Evolutionary conservation across 192 early-diverging fungal genomes (phyloP).

Genomic region (Diversispora epigaea): DNA sequence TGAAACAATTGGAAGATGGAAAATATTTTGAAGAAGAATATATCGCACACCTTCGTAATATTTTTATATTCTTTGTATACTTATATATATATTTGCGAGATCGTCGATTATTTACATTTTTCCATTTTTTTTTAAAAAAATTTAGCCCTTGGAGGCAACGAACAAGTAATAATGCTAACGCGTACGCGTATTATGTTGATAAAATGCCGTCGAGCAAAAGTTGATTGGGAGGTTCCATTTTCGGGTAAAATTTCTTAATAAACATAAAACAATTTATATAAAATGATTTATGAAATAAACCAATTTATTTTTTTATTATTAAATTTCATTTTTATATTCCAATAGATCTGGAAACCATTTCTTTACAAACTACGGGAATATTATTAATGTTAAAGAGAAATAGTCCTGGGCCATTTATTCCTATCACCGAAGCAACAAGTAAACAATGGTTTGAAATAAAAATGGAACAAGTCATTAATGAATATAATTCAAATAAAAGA

Average conservation of each 20-base stretch:
- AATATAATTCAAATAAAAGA: conserved; percentile 47
- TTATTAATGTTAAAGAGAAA: conserved; percentile 63
- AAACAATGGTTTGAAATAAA: conserved; percentile 69
- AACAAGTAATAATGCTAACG: conserved; percentile 84
- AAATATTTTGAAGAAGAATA: conserved; percentile 81
- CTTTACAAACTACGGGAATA: conserved; percentile 69
- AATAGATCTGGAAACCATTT: conserved; percentile 65
- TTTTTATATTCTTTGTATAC: conserved; percentile 7
- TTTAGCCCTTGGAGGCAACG: conserved; percentile 69
- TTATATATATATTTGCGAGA: not conserved
- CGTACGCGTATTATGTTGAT: conserved; percentile 75
- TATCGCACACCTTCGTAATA: conserved; percentile 69
- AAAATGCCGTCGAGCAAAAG: conserved; percentile 62
- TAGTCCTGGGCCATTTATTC: conserved; percentile 66
- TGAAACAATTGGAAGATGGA: conserved; percentile 77
- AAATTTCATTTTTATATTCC: not conserved
- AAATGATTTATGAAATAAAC: no score
- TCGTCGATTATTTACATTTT: not conserved
- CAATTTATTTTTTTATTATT: no score
- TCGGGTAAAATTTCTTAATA: conserved; percentile 31
- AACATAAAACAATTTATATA: no score
- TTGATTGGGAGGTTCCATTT: conserved; percentile 86
- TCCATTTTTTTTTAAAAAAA: not conserved
- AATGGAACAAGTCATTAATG: conserved; percentile 66
- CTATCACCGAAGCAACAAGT: conserved; percentile 63